These are phyloP conservation scores for Biscogniauxia mediterranea DNA, from an alignment of 2,329 filamentous ascomycete species.

Conservation along the genomic window DNA sequence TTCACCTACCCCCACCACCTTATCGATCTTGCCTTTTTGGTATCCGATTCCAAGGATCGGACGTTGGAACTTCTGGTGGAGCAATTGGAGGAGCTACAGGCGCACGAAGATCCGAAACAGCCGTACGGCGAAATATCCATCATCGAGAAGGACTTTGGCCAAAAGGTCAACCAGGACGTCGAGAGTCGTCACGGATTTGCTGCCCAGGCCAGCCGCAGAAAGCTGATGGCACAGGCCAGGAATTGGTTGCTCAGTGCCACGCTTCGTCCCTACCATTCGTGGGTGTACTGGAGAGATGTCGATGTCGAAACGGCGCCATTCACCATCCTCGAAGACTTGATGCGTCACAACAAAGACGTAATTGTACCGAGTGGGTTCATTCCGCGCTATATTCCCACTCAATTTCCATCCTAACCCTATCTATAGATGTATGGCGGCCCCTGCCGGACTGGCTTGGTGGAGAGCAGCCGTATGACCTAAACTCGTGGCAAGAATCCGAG, in stretches of 20 bases:
- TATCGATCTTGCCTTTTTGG: slow-evolving; percentile 93
- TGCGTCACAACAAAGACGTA: slow-evolving; percentile 98
- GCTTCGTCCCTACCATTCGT: slow-evolving; percentile 90
- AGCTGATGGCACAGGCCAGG: slow-evolving; percentile 95
- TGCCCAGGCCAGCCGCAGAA: slow-evolving; percentile 87
- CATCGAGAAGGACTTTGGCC: slow-evolving; percentile 98
- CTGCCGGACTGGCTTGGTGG: slow-evolving; percentile 97
- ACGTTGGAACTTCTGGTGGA: slow-evolving; percentile 75
- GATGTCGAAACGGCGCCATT: slow-evolving; percentile 97
- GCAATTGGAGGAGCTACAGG: slow-evolving; percentile 76
- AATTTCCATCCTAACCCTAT: background rate
- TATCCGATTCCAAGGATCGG: slow-evolving; percentile 94
- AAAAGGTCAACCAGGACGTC: slow-evolving; percentile 96
- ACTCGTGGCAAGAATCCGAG: slow-evolving; percentile 99
- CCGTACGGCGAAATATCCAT: slow-evolving; percentile 95
- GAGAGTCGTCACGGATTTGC: slow-evolving; percentile 97
- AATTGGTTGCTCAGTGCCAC: slow-evolving; percentile 97
- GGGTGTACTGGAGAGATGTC: slow-evolving; percentile 99
- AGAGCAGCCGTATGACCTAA: slow-evolving; percentile 96
- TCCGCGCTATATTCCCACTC: slow-evolving; percentile 1
- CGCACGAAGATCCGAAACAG: slow-evolving; percentile 73
- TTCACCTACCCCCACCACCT: slow-evolving; percentile 96
- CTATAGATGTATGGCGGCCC: slow-evolving; percentile 90
- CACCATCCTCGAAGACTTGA: slow-evolving; percentile 94
- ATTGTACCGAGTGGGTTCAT: slow-evolving; percentile 90